Conservation (phyloP, 371 early-diverging fungal genomes). For the Mucor saturninus region DNA sequence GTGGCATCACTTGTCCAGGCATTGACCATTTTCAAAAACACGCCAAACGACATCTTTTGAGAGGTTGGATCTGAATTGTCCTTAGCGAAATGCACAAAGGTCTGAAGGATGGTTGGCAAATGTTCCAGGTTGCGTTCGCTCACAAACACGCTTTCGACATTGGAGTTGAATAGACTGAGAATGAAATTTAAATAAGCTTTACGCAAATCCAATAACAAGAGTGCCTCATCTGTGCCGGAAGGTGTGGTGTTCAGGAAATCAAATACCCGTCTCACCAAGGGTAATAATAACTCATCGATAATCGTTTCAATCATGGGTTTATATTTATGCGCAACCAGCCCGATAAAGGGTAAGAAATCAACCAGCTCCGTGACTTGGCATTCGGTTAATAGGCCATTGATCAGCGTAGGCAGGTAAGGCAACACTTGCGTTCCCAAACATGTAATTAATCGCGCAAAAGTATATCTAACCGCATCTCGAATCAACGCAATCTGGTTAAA, state of each 20-base stretch:
- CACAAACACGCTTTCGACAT: conserved; percentile 78
- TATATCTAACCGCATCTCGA: conserved; percentile 84
- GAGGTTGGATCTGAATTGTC: conserved; percentile 74
- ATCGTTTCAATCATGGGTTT: conserved; percentile 66
- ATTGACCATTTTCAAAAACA: conserved; percentile 78
- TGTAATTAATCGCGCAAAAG: conserved; percentile 87
- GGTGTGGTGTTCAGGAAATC: conserved; percentile 81
- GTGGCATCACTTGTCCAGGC: conserved; percentile 68
- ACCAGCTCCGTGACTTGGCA: conserved; percentile 81
- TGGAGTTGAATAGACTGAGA: conserved; percentile 80
- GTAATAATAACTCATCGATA: conserved; percentile 78
- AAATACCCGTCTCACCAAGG: conserved; percentile 84
- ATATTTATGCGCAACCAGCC: conserved; percentile 85
- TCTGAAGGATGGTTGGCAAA: conserved; percentile 76
- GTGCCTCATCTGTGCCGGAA: conserved; percentile 88
- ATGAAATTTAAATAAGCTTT: conserved; percentile 86
- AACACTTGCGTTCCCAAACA: conserved; percentile 85
- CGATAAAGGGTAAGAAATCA: conserved; percentile 89
- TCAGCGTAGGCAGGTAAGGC: conserved; percentile 80
- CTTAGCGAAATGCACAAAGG: conserved; percentile 77
- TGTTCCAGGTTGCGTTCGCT: conserved; percentile 77
- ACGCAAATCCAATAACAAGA: conserved; percentile 77
- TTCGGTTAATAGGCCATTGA: conserved; percentile 78
- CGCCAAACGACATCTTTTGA: conserved; percentile 85
- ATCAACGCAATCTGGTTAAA: conserved; percentile 72